These are phyloP conservation scores for Lotmaria passim DNA, from an alignment of 208 protist genomes.

Conservation along the genomic window DNA sequence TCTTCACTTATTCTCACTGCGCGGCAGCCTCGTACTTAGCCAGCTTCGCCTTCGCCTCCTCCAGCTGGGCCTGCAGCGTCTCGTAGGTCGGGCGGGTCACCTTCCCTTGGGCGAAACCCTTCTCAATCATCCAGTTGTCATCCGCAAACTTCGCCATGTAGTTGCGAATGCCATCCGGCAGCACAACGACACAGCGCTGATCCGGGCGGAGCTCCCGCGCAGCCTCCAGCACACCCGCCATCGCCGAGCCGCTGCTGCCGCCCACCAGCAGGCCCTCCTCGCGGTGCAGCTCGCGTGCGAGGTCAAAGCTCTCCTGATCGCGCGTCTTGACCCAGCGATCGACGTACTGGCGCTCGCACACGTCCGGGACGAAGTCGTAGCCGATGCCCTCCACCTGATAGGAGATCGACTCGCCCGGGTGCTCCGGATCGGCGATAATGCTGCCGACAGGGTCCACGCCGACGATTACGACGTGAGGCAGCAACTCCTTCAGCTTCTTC, in stretches of 20 bases:
- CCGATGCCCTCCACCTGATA: conserved; percentile 98
- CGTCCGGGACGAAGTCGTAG: conserved; percentile 98
- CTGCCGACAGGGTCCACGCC: conserved; percentile 97
- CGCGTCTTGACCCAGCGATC: conserved; percentile 95
- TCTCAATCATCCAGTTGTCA: conserved; percentile 96
- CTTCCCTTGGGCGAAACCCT: conserved; percentile 87
- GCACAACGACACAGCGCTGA: conserved; percentile 94
- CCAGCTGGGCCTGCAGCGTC: conserved; percentile 57
- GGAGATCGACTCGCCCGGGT: conserved; percentile 30
- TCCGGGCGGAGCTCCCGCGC: conserved; percentile 90
- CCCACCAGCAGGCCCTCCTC: conserved; percentile 97
- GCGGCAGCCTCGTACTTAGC: conserved; percentile 57
- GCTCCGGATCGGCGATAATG: conserved; percentile 93
- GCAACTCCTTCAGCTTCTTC: conserved; percentile 65
- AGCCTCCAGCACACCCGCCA: conserved; percentile 91
- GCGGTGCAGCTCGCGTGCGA: conserved; percentile 92
- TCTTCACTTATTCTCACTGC: conserved; percentile 27
- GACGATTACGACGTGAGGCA: conserved; percentile 89
- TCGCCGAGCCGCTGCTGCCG: conserved; percentile 93
- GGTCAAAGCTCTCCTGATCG: conserved; percentile 94
- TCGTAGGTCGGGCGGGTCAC: conserved; percentile 85
- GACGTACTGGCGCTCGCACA: conserved; percentile 91
- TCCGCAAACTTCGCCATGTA: conserved; percentile 98
- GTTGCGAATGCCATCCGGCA: conserved; percentile 97
- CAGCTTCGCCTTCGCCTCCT: conserved; percentile 63